These are phyloP conservation scores for Lactarius sanguifluus DNA, from an alignment of 768 basidiomycete genomes.

Conservation along the genomic window DNA sequence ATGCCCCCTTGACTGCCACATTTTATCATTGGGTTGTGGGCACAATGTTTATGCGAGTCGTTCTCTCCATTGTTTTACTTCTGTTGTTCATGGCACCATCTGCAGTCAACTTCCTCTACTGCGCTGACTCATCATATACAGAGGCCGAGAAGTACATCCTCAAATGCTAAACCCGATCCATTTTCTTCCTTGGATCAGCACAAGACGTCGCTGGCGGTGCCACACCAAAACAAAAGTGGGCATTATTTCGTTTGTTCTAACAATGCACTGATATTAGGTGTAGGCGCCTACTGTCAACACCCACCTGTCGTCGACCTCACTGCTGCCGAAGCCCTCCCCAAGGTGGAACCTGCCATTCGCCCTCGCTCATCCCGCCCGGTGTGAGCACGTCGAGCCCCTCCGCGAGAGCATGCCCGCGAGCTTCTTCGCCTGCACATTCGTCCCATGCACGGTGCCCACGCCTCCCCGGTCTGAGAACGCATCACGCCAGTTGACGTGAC, in stretches of 20 bases:
- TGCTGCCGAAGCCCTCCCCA: no score
- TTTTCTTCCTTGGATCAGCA: no score
- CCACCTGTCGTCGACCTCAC: no score
- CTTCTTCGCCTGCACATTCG: slow-evolving; percentile 84
- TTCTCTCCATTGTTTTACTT: background rate
- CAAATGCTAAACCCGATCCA: no score
- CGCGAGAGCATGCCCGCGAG: slow-evolving; percentile 72
- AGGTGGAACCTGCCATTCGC: slow-evolving; percentile 64
- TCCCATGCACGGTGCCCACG: slow-evolving; percentile 67
- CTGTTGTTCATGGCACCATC: background rate
- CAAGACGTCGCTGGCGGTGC: no score
- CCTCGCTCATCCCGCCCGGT: slow-evolving; percentile 75
- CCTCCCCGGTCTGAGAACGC: slow-evolving; percentile 76
- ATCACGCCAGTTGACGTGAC: slow-evolving; percentile 61
- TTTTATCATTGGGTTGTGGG: slow-evolving; percentile 95
- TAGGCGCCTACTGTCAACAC: no score
- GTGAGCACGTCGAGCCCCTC: slow-evolving; percentile 65
- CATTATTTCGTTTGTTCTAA: no score
- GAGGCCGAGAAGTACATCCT: no score
- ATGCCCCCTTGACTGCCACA: slow-evolving; percentile 76
- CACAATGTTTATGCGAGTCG: slow-evolving; percentile 83
- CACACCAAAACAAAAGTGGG: no score
- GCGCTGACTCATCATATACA: no score
- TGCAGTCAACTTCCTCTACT: no score
- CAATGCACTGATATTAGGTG: no score